phyloP scores from a whole-genome alignment of 495 filamentous ascomycete genomes.

The Neurospora africana region DNA sequence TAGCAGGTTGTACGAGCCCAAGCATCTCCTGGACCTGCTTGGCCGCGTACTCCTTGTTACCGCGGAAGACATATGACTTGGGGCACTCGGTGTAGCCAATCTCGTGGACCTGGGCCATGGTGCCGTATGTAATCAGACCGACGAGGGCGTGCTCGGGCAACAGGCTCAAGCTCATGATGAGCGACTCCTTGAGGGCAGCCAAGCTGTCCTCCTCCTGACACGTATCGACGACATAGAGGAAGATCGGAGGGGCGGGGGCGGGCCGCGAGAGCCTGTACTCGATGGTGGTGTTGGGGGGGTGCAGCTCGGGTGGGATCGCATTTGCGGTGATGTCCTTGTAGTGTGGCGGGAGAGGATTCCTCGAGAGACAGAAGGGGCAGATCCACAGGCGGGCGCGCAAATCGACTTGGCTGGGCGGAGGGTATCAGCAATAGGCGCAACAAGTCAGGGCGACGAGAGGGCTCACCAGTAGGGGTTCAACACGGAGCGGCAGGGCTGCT shows the following conservation, averaged over 20 bases:
- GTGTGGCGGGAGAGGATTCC: slow-evolving; percentile 90
- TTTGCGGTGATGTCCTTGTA: slow-evolving; percentile 98
- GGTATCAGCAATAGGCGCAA: slow-evolving; percentile 16
- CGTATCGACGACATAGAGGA: slow-evolving; percentile 95
- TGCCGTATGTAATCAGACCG: slow-evolving; percentile 90
- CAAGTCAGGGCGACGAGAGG: neutral
- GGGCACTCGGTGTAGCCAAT: slow-evolving; percentile 96
- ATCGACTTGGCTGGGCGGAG: slow-evolving; percentile 69
- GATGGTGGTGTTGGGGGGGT: slow-evolving; percentile 89
- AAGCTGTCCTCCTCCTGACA: slow-evolving; percentile 98
- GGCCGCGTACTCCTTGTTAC: slow-evolving; percentile 91
- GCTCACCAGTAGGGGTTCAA: slow-evolving; percentile 91
- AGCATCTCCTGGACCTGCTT: slow-evolving; percentile 99
- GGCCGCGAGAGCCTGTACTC: slow-evolving; percentile 92
- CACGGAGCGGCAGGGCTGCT: slow-evolving; percentile 88
- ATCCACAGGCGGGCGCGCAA: slow-evolving; percentile 93
- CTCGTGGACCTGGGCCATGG: slow-evolving; percentile 98
- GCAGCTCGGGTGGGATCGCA: slow-evolving; percentile 89
- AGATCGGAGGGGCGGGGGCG: slow-evolving; percentile 89
- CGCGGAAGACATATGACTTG: slow-evolving; percentile 99
- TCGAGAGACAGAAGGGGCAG: slow-evolving; percentile 93
- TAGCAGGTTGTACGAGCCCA: slow-evolving; percentile 55
- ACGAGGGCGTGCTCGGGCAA: slow-evolving; percentile 90
- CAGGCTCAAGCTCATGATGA: slow-evolving; percentile 94
- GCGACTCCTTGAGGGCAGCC: slow-evolving; percentile 86